Evolutionary conservation across 1,284 basidiomycete genomes (phyloP), one percentile per base, ranked within the genome.

Genomic region (Prillingera fragicola): DNA sequence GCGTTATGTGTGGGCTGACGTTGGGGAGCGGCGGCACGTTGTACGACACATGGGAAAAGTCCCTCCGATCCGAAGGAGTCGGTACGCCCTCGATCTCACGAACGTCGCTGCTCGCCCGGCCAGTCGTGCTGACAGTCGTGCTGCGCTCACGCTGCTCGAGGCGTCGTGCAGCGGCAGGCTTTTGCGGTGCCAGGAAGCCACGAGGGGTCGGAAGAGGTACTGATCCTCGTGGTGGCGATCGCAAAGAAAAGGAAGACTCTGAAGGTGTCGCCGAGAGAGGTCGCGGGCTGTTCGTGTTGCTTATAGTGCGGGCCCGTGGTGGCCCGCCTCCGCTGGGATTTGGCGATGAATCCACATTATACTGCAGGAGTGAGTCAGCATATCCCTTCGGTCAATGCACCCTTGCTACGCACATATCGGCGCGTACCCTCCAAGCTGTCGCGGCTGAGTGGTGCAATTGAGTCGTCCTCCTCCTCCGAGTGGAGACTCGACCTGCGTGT

Each of bases 141-240:
- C 33, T 45, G 8, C 55, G 42, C 33, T 60, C 57, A 25, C 50
- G 55, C 41, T 57, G 48, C 39, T 65, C 67, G 3, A 62, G 47
- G 23, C 59, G 38, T 7, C 63, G 45, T 0, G 65, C 67, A 1
- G 63, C 58, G 12, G 55, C 57, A 0, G 67, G 62, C 46, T 69
- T 69, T 31, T 65, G 65, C 2, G 67, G 67, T 6, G 56, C 56
- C 3, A 67, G 42, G 34, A 69, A 69, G 0, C 57, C 65, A 18
- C 56, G 52, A 14, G 65, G 61, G 0, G 53, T 62, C 2, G 67
- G 67, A n/a, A 69, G 50, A 0, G 66, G 62, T 2, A 52, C 53
- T 8, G 54, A 21, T 8, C 34, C 41, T 2, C 63, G 55, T 6
- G 52, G 34, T 6, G 64, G 60, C 3, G 63, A 64, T 6, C 48